Evolutionary conservation across 148 eudicot genomes (phyloP), one percentile per base, ranked within the genome.

Genomic region (Polygonum aviculare): DNA sequence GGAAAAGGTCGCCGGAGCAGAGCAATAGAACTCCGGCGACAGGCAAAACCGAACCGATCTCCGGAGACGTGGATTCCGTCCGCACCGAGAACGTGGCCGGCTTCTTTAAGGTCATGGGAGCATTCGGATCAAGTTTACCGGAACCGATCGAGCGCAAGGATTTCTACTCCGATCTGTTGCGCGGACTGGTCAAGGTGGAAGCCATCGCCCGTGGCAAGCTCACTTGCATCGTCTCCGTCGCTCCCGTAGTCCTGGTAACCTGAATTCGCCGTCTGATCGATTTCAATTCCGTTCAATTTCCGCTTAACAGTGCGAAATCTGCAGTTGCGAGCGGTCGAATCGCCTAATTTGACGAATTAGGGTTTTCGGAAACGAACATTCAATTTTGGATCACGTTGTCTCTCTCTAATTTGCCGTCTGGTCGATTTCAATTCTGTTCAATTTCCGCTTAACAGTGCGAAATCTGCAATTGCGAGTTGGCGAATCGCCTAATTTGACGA

Each of bases 181-280:
- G 88, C 7, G 77, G 80, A 5, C 11, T 82, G 33, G 79, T 87
- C 35, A 84, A 82, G 74, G 84, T 81, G 59, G 74, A 81, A 21
- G 45, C 14, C 5, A 72, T 89, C 73, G 73, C 81, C 10, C 89
- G 83, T 9, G 89, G 90, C 73, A 85, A 72, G 12, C 47, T 89
- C 73, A 49, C 84, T 8, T 85, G 89, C 77, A 55, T 80, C 78
- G 69, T 89, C 76, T 9, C 81, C 72, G 88, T 87, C 78, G 72
- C 41, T 65, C 87, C 91, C n/a, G 39, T 78, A 3, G 44, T 84
- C 73, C 10, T 54, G 79, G 98, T 91, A 83, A 67, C 15, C 72
- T 14, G 15, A 35, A 36, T 67, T 67, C 36, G 10, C 12, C 36
- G 36, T 14, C 67, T 15, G 8, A 36, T 26, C 1, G 36, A 59